These are phyloP conservation scores for Bauhinia variegata DNA, from an alignment of 306 rosid genomes.

Conservation along the genomic window DNA sequence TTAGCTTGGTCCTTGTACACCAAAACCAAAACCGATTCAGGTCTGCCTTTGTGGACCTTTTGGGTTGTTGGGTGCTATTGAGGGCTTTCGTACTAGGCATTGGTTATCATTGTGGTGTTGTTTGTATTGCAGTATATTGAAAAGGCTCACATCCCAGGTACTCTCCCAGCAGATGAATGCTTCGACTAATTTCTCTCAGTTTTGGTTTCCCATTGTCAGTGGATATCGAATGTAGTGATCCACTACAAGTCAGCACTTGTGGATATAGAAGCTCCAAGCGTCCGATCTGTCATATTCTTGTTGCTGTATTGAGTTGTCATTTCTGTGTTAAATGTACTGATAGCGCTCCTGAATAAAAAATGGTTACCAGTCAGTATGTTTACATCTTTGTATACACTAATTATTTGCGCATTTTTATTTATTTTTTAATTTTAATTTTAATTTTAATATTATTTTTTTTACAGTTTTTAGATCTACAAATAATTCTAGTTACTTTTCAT, in stretches of 20 bases:
- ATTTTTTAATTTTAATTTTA: too few relatives aligned
- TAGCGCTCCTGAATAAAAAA: background rate
- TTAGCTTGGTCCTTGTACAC: constrained; percentile 61
- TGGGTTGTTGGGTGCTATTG: constrained; percentile 85
- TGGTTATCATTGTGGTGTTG: constrained; percentile 67
- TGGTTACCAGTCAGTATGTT: too few relatives aligned
- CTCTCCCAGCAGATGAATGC: constrained; percentile 90
- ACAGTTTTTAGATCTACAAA: too few relatives aligned
- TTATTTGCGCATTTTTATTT: too few relatives aligned
- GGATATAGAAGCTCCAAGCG: constrained; percentile 41
- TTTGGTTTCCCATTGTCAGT: background rate
- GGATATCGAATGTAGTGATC: constrained; percentile 33
- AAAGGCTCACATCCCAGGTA: constrained; percentile 83
- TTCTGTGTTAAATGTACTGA: background rate
- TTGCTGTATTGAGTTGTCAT: too few relatives aligned
- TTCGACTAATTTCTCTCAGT: constrained; percentile 57
- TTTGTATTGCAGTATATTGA: constrained; percentile 81
- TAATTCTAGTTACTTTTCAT: too few relatives aligned
- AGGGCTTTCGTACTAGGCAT: constrained; percentile 70
- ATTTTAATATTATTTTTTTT: too few relatives aligned
- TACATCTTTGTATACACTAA: too few relatives aligned
- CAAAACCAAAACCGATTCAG: constrained; percentile 82
- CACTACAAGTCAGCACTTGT: constrained; percentile 38
- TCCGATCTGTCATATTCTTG: too few relatives aligned
- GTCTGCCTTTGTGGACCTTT: constrained; percentile 85